Base-by-base conservation (phyloP, 1,284 basidiomycete genomes). In the Trichosporon inkin region DNA sequence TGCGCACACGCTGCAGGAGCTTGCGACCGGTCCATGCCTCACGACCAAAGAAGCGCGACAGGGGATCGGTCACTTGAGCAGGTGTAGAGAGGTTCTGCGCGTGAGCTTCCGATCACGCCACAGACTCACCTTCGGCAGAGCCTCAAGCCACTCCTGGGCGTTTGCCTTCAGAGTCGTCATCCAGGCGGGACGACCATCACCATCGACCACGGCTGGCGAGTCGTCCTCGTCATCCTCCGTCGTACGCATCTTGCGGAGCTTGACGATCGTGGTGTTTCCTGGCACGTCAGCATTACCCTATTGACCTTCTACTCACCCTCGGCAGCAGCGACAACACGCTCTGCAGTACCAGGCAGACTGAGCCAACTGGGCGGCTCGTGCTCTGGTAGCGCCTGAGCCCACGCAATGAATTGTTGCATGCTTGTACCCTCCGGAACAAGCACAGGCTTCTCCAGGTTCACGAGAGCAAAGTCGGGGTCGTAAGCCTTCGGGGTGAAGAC, bases 341-440 rank as follows among this genome's bases (percentile, higher is more conserved):
- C 92, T 17, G 93, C 92, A 17, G 89, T 89, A 0, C 88, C 87
- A 5, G 93, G 92, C 32, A 97, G 82, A 70, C 90, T 89, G 55
- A 97, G 82, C 92, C 93, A 96, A 32, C 90, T 85, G 1, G 92
- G 92, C 2, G 93, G 93, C 73, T 95, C 90, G 52, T 88, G 85
- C 70, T 95, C 92, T 0, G 93, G 94, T 39, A 97, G 78, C 16
- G 82, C 82, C 68, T 88, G 85, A 4, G 91, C 88, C 94, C 94
- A 98, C 13, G 83, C 80, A 60, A 94, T 70, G 84, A 93, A 98
- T 66, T 92, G 89, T 52, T 89, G 86, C 62, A 96, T 81, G 78
- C 90, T 90, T 1, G 90, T 94, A 28, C 92, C 93, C 64, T 97
- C 94, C 0, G 92, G 93, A 11, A 87, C 85, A 36, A 81, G 78